Base-by-base conservation (phyloP, 345 rosid species). In the Aurinia saxatilis region DNA sequence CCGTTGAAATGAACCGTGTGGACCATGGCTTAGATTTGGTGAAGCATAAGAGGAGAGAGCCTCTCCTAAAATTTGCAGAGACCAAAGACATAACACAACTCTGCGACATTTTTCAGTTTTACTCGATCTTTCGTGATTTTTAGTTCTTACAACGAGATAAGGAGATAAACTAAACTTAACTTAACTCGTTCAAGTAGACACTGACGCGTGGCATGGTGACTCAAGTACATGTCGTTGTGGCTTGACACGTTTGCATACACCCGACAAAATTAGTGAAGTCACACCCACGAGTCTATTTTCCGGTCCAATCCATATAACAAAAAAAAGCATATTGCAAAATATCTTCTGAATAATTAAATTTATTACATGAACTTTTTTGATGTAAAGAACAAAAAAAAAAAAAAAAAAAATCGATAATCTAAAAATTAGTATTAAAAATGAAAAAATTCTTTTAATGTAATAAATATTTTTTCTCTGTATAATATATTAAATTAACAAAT, bases 51-150 rank as follows among this genome's bases (percentile, higher is more conserved):
- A 55, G 8, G 15, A 62, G 23, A 63, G 35, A 16, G 16, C 67
- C 13, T 51, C 65, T 50, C 34, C 35, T 13, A 25, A 63, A 33
- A 41, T 71, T 71, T 9, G 53, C 5, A 1, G 69, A 40, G 13
- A 70, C 53, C 7, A 56, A 56, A 56, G 70, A 49, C 68, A 62
- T 54, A 11, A 70, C 63, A 50, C 57, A 46, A 57, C 38, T 50
- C 16, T 15, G 60, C 12, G 46, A 33, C 66, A 50, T 41, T 4
- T 33, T 54, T 56, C 0, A 27, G 10, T 1, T 33, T 40, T 4
- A 19, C 25, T 53, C 7, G 41, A 12, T 38, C 15, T 64, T 42
- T n/a, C 29, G 31, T 15, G 8, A 2, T n/a, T n/a, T n/a, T n/a
- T n/a, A n/a, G n/a, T 8, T 21, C 46, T 17, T 10, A 10, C 25